These are phyloP conservation scores for Gaillardinia entomophila DNA, from an alignment of 805 yeast species.

Conservation along the genomic window DNA sequence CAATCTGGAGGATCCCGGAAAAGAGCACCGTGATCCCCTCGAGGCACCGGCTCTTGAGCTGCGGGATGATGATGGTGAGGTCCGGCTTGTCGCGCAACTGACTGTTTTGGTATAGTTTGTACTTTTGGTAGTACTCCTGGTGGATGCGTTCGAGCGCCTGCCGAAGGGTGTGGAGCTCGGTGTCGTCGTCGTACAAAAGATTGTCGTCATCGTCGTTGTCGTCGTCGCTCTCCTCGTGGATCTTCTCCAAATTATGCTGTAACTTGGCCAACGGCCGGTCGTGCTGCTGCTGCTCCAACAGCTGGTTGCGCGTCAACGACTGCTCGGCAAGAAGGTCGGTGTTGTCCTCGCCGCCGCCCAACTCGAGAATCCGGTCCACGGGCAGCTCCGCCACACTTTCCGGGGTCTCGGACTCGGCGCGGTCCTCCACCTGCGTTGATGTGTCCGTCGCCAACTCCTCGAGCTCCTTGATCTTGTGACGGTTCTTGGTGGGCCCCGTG, in stretches of 20 bases:
- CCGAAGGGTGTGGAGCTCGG: constrained; percentile 61
- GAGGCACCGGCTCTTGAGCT: constrained; percentile 65
- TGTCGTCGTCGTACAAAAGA: constrained; percentile 72
- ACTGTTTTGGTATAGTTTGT: not conserved
- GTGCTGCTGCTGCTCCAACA: constrained; percentile 72
- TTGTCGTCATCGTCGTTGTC: constrained; percentile 39
- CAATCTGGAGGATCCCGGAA: constrained; percentile 88
- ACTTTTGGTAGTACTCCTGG: constrained; percentile 46
- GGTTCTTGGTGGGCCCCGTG: constrained; percentile 57
- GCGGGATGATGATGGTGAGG: constrained; percentile 65
- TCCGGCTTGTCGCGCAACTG: constrained; percentile 51
- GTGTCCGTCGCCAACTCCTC: constrained; percentile 31
- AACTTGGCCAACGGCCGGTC: constrained; percentile 82
- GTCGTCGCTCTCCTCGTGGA: constrained; percentile 23
- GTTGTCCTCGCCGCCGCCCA: constrained; percentile 48
- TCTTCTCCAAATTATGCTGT: constrained; percentile 64
- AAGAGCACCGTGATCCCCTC: constrained; percentile 66
- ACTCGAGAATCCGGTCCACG: constrained; percentile 42
- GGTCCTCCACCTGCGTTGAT: constrained; percentile 2
- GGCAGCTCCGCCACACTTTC: constrained; percentile 21
- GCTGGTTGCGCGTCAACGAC: constrained; percentile 58
- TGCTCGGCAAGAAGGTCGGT: constrained; percentile 47
- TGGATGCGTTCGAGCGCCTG: constrained; percentile 63
- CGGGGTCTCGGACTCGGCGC: constrained; percentile 1
- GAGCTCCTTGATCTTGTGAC: constrained; percentile 51